Conservation (phyloP, 2,329 filamentous ascomycete species). For the Amylocarpus encephaloides region DNA sequence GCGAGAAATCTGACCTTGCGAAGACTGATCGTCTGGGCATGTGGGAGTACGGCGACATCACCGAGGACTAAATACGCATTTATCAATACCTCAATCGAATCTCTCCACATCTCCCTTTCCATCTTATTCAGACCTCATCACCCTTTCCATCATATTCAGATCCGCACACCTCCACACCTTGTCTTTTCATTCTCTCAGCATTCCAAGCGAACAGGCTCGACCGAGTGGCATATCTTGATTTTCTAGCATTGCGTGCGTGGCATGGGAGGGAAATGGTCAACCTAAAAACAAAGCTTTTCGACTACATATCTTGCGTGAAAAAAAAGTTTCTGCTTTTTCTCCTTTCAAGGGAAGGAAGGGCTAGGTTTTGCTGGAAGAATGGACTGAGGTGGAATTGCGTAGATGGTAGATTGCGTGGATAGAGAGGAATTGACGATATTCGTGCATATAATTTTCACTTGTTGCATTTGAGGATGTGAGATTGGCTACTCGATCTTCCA, state of each 20-base stretch:
- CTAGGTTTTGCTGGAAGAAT: too few relatives aligned
- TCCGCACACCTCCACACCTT: not conserved
- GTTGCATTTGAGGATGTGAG: too few relatives aligned
- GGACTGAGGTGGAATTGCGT: too few relatives aligned
- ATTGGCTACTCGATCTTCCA: too few relatives aligned
- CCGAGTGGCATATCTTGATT: not conserved
- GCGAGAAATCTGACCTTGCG: conserved; percentile 67
- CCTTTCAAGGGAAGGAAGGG: too few relatives aligned
- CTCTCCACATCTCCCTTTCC: not conserved
- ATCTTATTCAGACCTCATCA: not conserved
- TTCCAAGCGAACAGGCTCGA: not conserved
- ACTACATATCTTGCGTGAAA: not conserved
- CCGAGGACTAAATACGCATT: conserved; percentile 61
- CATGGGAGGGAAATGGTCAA: not conserved
- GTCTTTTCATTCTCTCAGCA: not conserved
- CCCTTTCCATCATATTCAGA: not conserved
- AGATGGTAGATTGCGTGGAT: too few relatives aligned
- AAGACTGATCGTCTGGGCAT: conserved; percentile 78
- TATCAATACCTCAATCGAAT: not conserved
- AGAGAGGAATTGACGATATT: too few relatives aligned
- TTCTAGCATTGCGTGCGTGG: conserved; percentile 6
- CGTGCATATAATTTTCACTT: too few relatives aligned
- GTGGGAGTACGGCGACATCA: conserved; percentile 98
- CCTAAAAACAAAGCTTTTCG: not conserved
- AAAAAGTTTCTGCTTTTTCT: too few relatives aligned